Conservation (phyloP, 805 yeast species). For the Candida maltosa region DNA sequence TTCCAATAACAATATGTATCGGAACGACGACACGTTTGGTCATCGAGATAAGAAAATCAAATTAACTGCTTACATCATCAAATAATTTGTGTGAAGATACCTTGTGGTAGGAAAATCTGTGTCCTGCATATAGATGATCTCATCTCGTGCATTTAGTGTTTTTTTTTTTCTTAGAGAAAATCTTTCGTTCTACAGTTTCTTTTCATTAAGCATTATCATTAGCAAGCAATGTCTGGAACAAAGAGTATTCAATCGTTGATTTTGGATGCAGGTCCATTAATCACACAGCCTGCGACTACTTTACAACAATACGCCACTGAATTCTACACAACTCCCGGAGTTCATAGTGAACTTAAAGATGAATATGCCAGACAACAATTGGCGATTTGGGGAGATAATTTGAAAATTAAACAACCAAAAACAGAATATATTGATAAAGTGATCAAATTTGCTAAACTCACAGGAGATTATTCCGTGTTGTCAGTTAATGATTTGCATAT, state of each 20-base stretch:
- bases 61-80: too few species aligned
- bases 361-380: constrained; percentile 78
- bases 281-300: constrained; percentile 76
- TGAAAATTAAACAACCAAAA: constrained; percentile 76
- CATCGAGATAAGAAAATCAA: too few species aligned
- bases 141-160: too few species aligned
- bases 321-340: constrained; percentile 93
- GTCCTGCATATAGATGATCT: too few species aligned
- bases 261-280: constrained; percentile 93
- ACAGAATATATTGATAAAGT: constrained; percentile 62
- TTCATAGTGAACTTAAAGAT: constrained; percentile 80
- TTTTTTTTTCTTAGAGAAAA: too few species aligned
- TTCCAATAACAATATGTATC: too few species aligned
- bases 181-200: too few species aligned
- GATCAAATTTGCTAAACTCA: constrained; percentile 70
- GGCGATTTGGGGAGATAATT: constrained; percentile 71
- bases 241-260: constrained; percentile 53
- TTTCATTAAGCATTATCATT: too few species aligned
- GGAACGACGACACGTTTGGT: too few species aligned
- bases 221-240: constrained; percentile 4
- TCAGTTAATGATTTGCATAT: constrained; percentile 91
- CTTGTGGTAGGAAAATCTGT: too few species aligned
- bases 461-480: constrained; percentile 89
- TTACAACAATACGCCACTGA: constrained; percentile 64
- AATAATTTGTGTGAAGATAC: too few species aligned